A percentile compares a stretch with the other conserved stretches of the same genome.
phyloP scores from a whole-genome alignment of 2,329 filamentous ascomycete genomes.

The Alternaria sp. region DNA sequence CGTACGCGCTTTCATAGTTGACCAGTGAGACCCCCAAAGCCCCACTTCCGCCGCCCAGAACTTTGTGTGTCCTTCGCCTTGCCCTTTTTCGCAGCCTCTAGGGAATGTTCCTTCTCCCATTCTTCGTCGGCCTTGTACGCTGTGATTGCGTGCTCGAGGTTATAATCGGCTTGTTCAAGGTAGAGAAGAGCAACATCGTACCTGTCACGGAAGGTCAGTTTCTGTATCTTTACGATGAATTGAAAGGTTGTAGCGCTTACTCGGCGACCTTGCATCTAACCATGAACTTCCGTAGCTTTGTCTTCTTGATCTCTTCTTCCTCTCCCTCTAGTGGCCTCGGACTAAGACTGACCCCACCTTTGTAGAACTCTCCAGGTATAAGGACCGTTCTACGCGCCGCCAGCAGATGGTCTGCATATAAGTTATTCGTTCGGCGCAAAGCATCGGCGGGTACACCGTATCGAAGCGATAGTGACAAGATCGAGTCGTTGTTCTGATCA shows the following conservation, averaged over 20 bases:
- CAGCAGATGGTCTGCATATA: constrained; percentile 76
- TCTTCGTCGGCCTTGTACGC: constrained; percentile 75
- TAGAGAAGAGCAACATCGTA: constrained; percentile 79
- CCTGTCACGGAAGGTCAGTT: constrained; percentile 56
- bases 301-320: constrained; percentile 76
- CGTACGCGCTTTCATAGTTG: constrained; percentile 39
- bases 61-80: constrained; percentile 46
- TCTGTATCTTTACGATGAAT: not conserved
- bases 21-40: constrained; percentile 48
- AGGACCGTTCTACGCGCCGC: constrained; percentile 73
- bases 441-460: constrained; percentile 73
- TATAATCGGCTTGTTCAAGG: constrained; percentile 73
- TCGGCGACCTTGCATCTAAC: constrained; percentile 78
- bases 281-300: constrained; percentile 79
- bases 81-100: constrained; percentile 59
- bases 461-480: constrained; percentile 73
- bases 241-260: constrained; percentile 58
- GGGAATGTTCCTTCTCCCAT: constrained; percentile 76
- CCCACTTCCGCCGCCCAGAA: constrained; percentile 48
- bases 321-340: constrained; percentile 77
- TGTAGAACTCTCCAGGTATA: constrained; percentile 76
- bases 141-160: constrained; percentile 70
- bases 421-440: constrained; percentile 72
- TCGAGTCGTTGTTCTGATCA: constrained; percentile 72
- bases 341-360: constrained; percentile 71